These are phyloP conservation scores for Balamuthia mandrillaris DNA, from an alignment of 208 protist genomes.

Conservation along the genomic window DNA sequence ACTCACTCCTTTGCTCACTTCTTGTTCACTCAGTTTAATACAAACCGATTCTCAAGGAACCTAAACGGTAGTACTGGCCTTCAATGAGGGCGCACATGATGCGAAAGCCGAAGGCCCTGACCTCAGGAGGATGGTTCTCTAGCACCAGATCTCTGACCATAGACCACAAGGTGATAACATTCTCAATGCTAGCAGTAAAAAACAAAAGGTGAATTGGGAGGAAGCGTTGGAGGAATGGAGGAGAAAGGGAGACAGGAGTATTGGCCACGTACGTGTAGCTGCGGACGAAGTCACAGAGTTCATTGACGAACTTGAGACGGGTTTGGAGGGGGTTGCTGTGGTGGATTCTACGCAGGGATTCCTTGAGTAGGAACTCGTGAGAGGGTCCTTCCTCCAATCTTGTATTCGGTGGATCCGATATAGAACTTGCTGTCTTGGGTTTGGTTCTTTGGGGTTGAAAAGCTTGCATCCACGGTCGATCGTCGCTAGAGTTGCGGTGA, in stretches of 20 bases:
- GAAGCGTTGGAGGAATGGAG: background rate
- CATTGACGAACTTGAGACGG: background rate
- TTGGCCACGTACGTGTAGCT: background rate
- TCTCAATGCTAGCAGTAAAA: background rate
- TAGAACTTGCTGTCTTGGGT: no score
- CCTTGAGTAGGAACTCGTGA: slow-evolving; percentile 14
- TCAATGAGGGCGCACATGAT: slow-evolving; percentile 25
- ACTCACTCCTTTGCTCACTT: no score
- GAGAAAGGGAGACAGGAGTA: background rate
- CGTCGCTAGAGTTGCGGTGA: no score
- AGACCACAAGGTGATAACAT: slow-evolving; percentile 17
- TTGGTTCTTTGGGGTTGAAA: no score
- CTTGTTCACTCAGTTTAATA: no score
- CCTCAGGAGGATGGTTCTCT: slow-evolving; percentile 12
- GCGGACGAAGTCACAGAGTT: slow-evolving; percentile 10
- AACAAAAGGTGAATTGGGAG: background rate
- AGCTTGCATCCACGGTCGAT: no score
- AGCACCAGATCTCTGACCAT: slow-evolving; percentile 20
- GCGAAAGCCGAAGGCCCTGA: background rate
- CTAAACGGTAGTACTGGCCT: background rate
- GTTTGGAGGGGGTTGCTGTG: background rate
- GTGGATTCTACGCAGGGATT: background rate
- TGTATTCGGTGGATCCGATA: no score
- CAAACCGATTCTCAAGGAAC: background rate
- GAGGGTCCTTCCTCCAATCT: no score